Percentiles rank a stretch among this genome's conserved stretches.
These are phyloP conservation scores for Cyclotella cryptica DNA, from an alignment of 108 stramenopile genomes.

Conservation along the genomic window DNA sequence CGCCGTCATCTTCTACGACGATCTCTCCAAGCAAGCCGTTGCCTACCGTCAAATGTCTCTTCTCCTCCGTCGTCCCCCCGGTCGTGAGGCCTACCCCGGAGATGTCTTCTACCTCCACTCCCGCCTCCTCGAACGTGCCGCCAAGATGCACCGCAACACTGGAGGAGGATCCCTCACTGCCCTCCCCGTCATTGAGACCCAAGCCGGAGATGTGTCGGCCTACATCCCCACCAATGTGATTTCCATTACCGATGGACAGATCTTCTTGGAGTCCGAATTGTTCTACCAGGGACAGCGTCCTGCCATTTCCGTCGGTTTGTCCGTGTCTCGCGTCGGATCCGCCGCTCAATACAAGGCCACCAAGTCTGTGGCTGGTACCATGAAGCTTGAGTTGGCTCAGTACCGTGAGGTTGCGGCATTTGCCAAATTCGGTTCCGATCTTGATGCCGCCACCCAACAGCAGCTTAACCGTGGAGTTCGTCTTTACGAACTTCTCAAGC, in stretches of 20 bases:
- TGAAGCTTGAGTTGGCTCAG: constrained; percentile 99
- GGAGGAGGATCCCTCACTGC: constrained; percentile 99
- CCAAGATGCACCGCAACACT: constrained; percentile 97
- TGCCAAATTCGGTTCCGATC: constrained; percentile 99
- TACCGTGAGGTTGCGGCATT: constrained; percentile 99
- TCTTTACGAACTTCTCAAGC: constrained; percentile 99
- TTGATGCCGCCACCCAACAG: constrained; percentile 99
- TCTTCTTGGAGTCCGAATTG: constrained; percentile 99
- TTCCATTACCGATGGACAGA: constrained; percentile 99
- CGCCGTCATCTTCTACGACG: constrained; percentile 99
- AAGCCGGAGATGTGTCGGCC: constrained; percentile 99
- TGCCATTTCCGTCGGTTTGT: constrained; percentile 99
- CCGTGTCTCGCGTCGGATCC: constrained; percentile 99
- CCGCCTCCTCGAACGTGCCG: constrained; percentile 99
- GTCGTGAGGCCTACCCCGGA: constrained; percentile 99
- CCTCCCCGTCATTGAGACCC: constrained; percentile 99
- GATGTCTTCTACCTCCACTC: constrained; percentile 99
- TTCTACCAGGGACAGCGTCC: constrained; percentile 99
- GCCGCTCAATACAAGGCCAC: constrained; percentile 99
- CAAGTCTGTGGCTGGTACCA: constrained; percentile 99
- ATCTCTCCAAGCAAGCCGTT: constrained; percentile 99
- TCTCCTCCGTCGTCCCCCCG: constrained; percentile 99
- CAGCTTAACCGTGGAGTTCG: constrained; percentile 99
- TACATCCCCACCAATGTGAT: constrained; percentile 99
- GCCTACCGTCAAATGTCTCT: constrained; percentile 99